Percentiles rank a stretch among this genome's conserved stretches.
These are phyloP conservation scores for Pythium periplocum DNA, from an alignment of 352 stramenopile genomes.

Conservation along the genomic window DNA sequence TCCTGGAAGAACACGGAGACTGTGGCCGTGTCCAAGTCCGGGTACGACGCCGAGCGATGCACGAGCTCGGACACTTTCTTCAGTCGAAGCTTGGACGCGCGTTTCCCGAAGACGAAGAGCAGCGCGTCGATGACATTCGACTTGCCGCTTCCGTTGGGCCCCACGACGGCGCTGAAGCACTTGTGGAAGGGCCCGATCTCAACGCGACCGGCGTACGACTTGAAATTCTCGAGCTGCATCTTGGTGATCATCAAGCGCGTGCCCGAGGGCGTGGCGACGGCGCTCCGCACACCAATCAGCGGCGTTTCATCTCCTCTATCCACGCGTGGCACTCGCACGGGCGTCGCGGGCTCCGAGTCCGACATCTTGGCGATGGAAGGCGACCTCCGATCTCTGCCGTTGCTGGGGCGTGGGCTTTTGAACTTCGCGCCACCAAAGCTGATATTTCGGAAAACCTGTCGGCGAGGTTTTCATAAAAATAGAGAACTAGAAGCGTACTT, in stretches of 20 bases:
- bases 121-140: conserved; percentile 99
- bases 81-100: conserved; percentile 95
- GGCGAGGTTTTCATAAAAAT: too few relatives aligned
- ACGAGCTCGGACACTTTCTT: conserved; percentile 98
- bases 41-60: conserved; percentile 91
- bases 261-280: conserved; percentile 4
- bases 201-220: conserved; percentile 96
- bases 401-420: neutral
- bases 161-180: conserved; percentile 97
- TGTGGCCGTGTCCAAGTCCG: conserved; percentile 89
- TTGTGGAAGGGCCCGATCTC: conserved; percentile 99
- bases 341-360: conserved; percentile 4
- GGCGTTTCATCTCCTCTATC: conserved; percentile 4
- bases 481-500: too few relatives aligned
- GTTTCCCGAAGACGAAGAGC: conserved; percentile 99
- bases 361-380: conserved; percentile 9
- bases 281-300: neutral
- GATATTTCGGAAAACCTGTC: too few relatives aligned
- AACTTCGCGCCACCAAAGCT: neutral
- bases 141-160: conserved; percentile 99
- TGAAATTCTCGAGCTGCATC: conserved; percentile 99
- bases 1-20: conserved; percentile 98
- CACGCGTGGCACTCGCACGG: neutral
- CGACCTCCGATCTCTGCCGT: neutral
- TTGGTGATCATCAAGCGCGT: conserved; percentile 96